Conservation (phyloP, 208 protist species). For the Porcisia hertigi region DNA sequence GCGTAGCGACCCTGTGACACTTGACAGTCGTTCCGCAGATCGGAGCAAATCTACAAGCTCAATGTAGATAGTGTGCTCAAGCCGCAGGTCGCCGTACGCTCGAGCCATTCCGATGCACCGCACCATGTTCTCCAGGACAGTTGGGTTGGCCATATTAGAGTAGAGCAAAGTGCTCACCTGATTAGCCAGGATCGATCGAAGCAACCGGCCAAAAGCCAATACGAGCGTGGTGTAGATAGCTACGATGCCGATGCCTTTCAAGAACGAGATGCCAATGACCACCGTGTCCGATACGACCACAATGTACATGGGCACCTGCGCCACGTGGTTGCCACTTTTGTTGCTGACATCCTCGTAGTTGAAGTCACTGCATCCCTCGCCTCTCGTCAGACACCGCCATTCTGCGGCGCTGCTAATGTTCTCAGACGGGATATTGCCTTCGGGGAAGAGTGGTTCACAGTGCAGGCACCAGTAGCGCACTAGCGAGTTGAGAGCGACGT, state of each 20-base stretch:
- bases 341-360: constrained; percentile 44
- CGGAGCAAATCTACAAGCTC: constrained; percentile 79
- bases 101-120: constrained; percentile 54
- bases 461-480: constrained; percentile 73
- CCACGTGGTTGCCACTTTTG: neutral
- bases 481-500: constrained; percentile 27
- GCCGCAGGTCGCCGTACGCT: constrained; percentile 59
- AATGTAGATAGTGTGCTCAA: constrained; percentile 79
- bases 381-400: constrained; percentile 48
- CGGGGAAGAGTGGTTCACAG: constrained; percentile 69
- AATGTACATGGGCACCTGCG: constrained; percentile 41
- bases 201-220: constrained; percentile 64
- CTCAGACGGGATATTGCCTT: constrained; percentile 53
- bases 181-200: constrained; percentile 62
- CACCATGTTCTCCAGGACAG: constrained; percentile 53
- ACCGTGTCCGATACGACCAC: constrained; percentile 62
- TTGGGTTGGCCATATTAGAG: constrained; percentile 63
- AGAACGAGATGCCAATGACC: constrained; percentile 50
- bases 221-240: constrained; percentile 88
- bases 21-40: constrained; percentile 60
- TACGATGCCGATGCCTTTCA: constrained; percentile 71
- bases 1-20: constrained; percentile 53
- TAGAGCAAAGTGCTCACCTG: constrained; percentile 47
- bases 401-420: constrained; percentile 40
- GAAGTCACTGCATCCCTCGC: constrained; percentile 37